Conservation (phyloP, 2,329 filamentous ascomycete species). For the Hymenoscyphus fructigenus region DNA sequence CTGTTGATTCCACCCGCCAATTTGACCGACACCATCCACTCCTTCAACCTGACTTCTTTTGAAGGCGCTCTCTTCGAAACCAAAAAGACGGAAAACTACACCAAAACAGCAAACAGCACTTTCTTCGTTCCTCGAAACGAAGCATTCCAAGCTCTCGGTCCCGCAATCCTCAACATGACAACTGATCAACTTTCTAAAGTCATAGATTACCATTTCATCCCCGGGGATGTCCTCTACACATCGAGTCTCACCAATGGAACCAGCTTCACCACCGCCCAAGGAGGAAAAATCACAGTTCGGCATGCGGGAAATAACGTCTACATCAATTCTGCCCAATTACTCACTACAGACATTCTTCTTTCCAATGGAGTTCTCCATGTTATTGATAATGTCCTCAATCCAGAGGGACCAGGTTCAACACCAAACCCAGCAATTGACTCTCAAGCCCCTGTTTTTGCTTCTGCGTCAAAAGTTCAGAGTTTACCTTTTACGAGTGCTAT, state of each 20-base stretch:
- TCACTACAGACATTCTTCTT: constrained; percentile 37
- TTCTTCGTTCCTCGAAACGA: constrained; percentile 40
- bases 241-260: constrained; percentile 36
- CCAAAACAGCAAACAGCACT: constrained; percentile 50
- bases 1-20: constrained; percentile 48
- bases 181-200: constrained; percentile 33
- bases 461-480: constrained; percentile 23
- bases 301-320: constrained; percentile 41
- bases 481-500: constrained; percentile 43
- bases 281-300: constrained; percentile 37
- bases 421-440: constrained; percentile 41
- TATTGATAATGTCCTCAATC: constrained; percentile 47
- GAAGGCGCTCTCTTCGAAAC: constrained; percentile 38
- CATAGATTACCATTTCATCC: constrained; percentile 39
- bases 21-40: constrained; percentile 39
- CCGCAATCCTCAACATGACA: constrained; percentile 35
- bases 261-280: constrained; percentile 32
- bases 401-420: constrained; percentile 37
- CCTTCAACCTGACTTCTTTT: constrained; percentile 41
- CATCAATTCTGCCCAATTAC: constrained; percentile 40
- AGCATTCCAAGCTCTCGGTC: constrained; percentile 40
- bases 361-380: constrained; percentile 38
- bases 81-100: constrained; percentile 38
- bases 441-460: constrained; percentile 39
- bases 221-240: constrained; percentile 33